These are phyloP conservation scores for Diplodia corticola DNA, from an alignment of 2,329 filamentous ascomycete species.

Conservation along the genomic window DNA sequence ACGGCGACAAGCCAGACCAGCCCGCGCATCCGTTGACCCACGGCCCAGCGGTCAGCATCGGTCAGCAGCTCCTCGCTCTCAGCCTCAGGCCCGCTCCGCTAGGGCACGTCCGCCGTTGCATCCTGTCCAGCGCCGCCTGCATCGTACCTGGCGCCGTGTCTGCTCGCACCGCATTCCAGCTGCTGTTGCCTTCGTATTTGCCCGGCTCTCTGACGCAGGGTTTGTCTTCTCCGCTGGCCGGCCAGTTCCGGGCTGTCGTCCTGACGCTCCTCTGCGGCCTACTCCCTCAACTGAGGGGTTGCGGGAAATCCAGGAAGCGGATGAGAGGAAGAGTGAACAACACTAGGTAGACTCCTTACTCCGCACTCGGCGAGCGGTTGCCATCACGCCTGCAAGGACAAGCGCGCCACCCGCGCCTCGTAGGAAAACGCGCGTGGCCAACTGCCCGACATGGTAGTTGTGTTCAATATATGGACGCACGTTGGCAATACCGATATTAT, in stretches of 20 bases:
- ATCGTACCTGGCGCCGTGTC: slow-evolving; percentile 17
- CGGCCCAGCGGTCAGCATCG: slow-evolving; percentile 12
- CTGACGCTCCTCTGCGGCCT: background rate
- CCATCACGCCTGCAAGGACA: background rate
- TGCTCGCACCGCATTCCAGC: background rate
- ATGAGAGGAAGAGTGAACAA: slow-evolving; percentile 1
- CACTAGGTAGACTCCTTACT: background rate
- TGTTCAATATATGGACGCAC: slow-evolving; percentile 10
- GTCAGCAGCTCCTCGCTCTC: no score
- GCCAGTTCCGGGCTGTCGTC: slow-evolving; percentile 1
- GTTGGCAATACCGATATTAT: slow-evolving; percentile 9
- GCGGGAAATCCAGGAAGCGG: slow-evolving; percentile 17
- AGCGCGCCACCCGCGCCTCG: background rate
- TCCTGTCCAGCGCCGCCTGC: background rate
- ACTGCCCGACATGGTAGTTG: background rate
- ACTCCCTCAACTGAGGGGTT: slow-evolving; percentile 3
- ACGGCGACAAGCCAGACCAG: background rate
- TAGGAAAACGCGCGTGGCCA: background rate
- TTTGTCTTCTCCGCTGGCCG: background rate
- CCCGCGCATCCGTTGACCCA: background rate
- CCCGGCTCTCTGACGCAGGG: slow-evolving; percentile 10
- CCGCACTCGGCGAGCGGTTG: background rate
- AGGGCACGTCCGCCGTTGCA: slow-evolving; percentile 10
- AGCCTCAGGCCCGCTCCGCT: slow-evolving; percentile 17
- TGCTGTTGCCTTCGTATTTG: slow-evolving; percentile 7